Percentiles rank a stretch among this genome's conserved stretches.
phyloP scores from a whole-genome alignment of 1,284 basidiomycete genomes.

The Meripilus lineatus region DNA sequence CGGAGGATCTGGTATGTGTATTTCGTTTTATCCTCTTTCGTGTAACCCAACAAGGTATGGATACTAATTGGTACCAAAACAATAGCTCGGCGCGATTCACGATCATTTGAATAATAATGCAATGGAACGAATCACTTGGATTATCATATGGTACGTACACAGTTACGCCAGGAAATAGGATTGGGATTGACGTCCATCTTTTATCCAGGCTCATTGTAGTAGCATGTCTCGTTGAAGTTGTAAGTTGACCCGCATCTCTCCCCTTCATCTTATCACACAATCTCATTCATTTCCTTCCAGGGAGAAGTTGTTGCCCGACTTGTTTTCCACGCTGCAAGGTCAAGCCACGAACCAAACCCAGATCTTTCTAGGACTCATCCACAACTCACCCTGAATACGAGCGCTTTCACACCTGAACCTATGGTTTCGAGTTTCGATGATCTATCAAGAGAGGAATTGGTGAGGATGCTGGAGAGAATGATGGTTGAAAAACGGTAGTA shows the following conservation, averaged over 20 bases:
- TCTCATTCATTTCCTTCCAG: not conserved
- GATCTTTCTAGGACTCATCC: constrained; percentile 4
- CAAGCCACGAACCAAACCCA: constrained; percentile 2
- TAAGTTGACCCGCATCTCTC: constrained; percentile 34
- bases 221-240: constrained; percentile 80
- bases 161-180: not conserved
- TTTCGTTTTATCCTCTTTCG: no score
- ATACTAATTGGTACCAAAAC: no score
- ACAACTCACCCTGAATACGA: not conserved
- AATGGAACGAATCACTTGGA: constrained; percentile 94
- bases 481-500: no score
- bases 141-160: constrained; percentile 77
- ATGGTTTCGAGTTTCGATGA: not conserved
- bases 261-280: not conserved
- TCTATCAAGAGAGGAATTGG: constrained; percentile 3
- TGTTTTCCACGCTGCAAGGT: constrained; percentile 10
- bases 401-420: no score
- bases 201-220: constrained; percentile 74
- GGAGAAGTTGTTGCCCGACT: constrained; percentile 16
- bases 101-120: constrained; percentile 89
- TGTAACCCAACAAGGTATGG: no score
- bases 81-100: constrained; percentile 87
- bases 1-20: constrained; percentile 83
- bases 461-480: constrained; percentile 1
- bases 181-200: constrained; percentile 4